Percentiles rank a stretch among this genome's conserved stretches.
Conservation (phyloP, 106 monocot genomes). For the Vanilla planifolia region DNA sequence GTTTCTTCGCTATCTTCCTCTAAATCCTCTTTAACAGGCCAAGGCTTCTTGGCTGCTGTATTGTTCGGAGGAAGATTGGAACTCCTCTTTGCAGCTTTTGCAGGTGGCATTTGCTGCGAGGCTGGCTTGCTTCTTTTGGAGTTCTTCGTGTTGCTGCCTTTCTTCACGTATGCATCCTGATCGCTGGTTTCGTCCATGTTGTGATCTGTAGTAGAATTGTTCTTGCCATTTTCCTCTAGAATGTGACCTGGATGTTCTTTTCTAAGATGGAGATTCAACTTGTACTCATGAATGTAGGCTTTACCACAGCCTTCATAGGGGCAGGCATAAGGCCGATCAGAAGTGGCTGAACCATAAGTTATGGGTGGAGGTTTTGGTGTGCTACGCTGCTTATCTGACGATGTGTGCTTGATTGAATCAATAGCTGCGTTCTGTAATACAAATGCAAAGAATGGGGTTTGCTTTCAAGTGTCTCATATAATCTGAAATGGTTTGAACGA, state of each 20-base stretch:
- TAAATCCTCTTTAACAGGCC: slow-evolving; percentile 28
- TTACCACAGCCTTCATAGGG: slow-evolving; percentile 58
- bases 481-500: too few species aligned
- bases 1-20: slow-evolving; percentile 85
- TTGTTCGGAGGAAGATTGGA: neutral
- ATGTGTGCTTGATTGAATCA: slow-evolving; percentile 16
- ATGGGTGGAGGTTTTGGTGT: slow-evolving; percentile 28
- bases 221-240: slow-evolving; percentile 30
- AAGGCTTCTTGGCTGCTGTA: slow-evolving; percentile 18
- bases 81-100: slow-evolving; percentile 16
- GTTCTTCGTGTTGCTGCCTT: slow-evolving; percentile 16
- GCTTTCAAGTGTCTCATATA: too few species aligned
- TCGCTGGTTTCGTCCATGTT: slow-evolving; percentile 27
- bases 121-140: slow-evolving; percentile 35
- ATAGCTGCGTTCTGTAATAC: slow-evolving; percentile 15
- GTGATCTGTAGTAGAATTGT: slow-evolving; percentile 10
- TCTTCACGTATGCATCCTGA: slow-evolving; percentile 19
- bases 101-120: slow-evolving; percentile 23
- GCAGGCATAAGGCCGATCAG: slow-evolving; percentile 55
- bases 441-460: too few species aligned
- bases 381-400: slow-evolving; percentile 13
- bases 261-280: slow-evolving; percentile 59
- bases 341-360: slow-evolving; percentile 24
- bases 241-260: slow-evolving; percentile 46
- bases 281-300: slow-evolving; percentile 67